Evolutionary conservation across 192 early-diverging fungal genomes (phyloP).

Genomic region (Anaeromyces robustus): DNA sequence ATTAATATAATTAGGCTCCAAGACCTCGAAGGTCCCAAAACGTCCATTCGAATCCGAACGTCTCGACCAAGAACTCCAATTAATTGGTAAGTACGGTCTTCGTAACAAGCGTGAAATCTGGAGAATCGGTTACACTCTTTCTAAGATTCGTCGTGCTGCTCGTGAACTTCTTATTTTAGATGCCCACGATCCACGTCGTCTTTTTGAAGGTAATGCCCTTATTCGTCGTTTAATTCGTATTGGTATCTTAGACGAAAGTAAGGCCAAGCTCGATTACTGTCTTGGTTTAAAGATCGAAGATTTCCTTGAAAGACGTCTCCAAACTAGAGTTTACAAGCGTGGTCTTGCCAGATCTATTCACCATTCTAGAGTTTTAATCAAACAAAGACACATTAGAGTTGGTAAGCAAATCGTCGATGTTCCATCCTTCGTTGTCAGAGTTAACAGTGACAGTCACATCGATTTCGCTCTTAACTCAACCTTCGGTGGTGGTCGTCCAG

Average conservation of each 20-base stretch:
- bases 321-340: neutral
- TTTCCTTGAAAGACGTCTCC: constrained; percentile 73
- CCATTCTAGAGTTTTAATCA: constrained; percentile 1
- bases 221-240: constrained; percentile 97
- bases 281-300: constrained; percentile 94
- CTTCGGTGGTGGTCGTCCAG: constrained; percentile 27
- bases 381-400: constrained; percentile 2
- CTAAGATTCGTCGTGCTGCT: constrained; percentile 99
- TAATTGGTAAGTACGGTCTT: constrained; percentile 94
- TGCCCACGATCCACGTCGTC: constrained; percentile 89
- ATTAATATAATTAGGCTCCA: neutral
- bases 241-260: constrained; percentile 93
- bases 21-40: constrained; percentile 65
- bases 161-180: constrained; percentile 97
- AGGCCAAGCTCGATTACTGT: constrained; percentile 98
- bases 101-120: constrained; percentile 99
- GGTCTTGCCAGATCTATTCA: neutral
- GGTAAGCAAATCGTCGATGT: constrained; percentile 51
- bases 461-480: constrained; percentile 12
- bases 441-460: constrained; percentile 29
- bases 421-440: constrained; percentile 76
- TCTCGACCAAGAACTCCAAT: constrained; percentile 86
- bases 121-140: constrained; percentile 89
- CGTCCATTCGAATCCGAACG: constrained; percentile 92
- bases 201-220: constrained; percentile 98